These are phyloP conservation scores for Phialophora expanda DNA, from an alignment of 2,329 filamentous ascomycete species.

Conservation along the genomic window DNA sequence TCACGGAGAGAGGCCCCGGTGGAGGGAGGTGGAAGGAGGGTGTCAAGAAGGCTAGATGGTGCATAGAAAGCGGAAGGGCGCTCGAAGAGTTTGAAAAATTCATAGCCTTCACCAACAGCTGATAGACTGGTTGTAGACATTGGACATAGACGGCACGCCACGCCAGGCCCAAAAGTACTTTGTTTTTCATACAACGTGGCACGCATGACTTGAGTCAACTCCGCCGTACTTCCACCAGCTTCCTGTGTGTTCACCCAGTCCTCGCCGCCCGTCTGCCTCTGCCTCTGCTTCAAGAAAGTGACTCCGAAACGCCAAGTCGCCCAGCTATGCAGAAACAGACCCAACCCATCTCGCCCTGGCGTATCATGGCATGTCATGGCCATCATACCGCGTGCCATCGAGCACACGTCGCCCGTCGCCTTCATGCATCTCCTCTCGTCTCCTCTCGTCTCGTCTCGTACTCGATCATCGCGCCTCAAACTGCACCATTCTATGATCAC, in stretches of 20 bases:
- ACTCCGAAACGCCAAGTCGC: neutral
- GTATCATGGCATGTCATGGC: neutral
- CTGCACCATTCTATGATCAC: constrained; percentile 81
- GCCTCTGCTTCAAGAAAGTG: neutral
- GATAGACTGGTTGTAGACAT: neutral
- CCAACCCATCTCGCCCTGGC: neutral
- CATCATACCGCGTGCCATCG: neutral
- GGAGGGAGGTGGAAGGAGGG: constrained; percentile 95
- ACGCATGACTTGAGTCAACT: neutral
- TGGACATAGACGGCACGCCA: neutral
- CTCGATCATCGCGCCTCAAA: constrained; percentile 84
- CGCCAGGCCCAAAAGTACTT: constrained; percentile 1
- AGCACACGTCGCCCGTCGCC: neutral
- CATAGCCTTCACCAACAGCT: constrained; percentile 75
- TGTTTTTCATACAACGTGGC: neutral
- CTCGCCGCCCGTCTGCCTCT: neutral
- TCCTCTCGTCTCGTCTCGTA: neutral
- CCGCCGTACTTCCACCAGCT: neutral
- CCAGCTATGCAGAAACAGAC: constrained; percentile 1
- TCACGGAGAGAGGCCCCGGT: constrained; percentile 81
- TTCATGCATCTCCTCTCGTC: neutral
- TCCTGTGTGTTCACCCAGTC: too few species aligned
- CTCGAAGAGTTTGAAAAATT: constrained; percentile 81
- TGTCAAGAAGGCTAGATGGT: constrained; percentile 83
- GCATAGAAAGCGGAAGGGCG: constrained; percentile 84